phyloP scores from a whole-genome alignment of 495 filamentous ascomycete genomes.

The Podospora fimiseda region DNA sequence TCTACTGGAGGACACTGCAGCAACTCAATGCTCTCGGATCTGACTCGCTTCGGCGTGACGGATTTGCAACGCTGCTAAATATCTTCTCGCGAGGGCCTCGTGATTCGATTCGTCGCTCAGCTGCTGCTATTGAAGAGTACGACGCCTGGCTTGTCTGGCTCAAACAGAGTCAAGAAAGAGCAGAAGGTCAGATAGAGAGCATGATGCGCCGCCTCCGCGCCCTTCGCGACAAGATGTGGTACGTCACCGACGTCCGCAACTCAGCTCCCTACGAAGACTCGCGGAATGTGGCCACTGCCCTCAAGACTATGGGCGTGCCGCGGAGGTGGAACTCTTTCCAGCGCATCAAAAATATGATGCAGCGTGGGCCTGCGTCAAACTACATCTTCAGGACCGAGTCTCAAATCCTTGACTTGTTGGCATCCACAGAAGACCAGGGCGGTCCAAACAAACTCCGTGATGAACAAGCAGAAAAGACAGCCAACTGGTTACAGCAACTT shows the following conservation, averaged over 20 bases:
- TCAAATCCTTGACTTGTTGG: slow-evolving; percentile 82
- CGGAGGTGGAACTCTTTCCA: slow-evolving; percentile 46
- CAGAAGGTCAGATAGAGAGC: slow-evolving; percentile 56
- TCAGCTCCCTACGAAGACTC: slow-evolving; percentile 87
- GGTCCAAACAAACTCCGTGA: slow-evolving; percentile 94
- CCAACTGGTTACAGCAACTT: slow-evolving; percentile 74
- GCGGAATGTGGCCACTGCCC: slow-evolving; percentile 73
- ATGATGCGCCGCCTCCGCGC: slow-evolving; percentile 63
- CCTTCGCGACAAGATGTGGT: slow-evolving; percentile 96
- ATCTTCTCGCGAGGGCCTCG: slow-evolving; percentile 64
- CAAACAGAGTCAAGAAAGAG: slow-evolving; percentile 64
- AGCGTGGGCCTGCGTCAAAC: slow-evolving; percentile 54
- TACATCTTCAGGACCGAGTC: slow-evolving; percentile 78
- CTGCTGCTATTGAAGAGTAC: slow-evolving; percentile 62
- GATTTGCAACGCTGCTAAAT: slow-evolving; percentile 60
- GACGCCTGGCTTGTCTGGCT: slow-evolving; percentile 73
- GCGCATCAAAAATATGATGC: slow-evolving; percentile 48
- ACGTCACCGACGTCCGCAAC: slow-evolving; percentile 90
- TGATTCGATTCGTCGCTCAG: slow-evolving; percentile 58
- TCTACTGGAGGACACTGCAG: slow-evolving; percentile 62
- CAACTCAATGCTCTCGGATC: slow-evolving; percentile 57
- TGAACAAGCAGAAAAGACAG: slow-evolving; percentile 82
- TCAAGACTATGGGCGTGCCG: slow-evolving; percentile 84
- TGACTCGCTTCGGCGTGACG: slow-evolving; percentile 55
- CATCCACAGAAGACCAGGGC: slow-evolving; percentile 74